phyloP scores from a whole-genome alignment of 2,329 filamentous ascomycete genomes.

The Xylariales sp. region DNA sequence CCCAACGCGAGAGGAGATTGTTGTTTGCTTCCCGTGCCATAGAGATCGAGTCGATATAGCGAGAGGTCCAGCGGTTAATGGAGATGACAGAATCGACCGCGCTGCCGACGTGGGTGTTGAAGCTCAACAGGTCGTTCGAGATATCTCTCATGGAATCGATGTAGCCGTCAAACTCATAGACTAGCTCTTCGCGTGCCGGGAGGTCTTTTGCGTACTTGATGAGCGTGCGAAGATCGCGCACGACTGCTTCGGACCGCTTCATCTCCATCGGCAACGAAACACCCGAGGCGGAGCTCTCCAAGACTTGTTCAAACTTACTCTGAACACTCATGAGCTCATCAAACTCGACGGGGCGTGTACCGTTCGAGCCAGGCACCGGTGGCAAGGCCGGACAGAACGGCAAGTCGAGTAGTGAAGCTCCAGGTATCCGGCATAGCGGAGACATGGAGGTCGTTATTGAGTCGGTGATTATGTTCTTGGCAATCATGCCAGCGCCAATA shows the following conservation, averaged over 20 bases:
- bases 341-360: conserved; percentile 52
- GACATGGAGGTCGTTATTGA: conserved; percentile 59
- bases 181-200: conserved; percentile 63
- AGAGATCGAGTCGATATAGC: conserved; percentile 60
- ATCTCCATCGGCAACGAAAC: conserved; percentile 70
- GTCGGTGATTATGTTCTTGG: conserved; percentile 57
- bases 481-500: conserved; percentile 53
- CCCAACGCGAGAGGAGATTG: conserved; percentile 32
- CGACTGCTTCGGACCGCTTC: conserved; percentile 69
- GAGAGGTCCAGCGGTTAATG: conserved; percentile 71
- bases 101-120: conserved; percentile 71
- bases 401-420: conserved; percentile 54
- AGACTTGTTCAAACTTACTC: conserved; percentile 68
- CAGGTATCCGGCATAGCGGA: conserved; percentile 67
- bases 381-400: conserved; percentile 52
- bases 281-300: conserved; percentile 62
- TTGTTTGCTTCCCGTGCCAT: conserved; percentile 26
- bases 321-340: conserved; percentile 71
- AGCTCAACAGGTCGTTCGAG: conserved; percentile 63
- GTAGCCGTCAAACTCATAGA: conserved; percentile 72
- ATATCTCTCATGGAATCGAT: conserved; percentile 63
- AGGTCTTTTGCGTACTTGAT: conserved; percentile 63
- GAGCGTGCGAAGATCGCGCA: conserved; percentile 68
- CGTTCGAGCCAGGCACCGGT: conserved; percentile 20
- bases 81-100: conserved; percentile 70